Base-by-base conservation (phyloP, 306 rosid species). In the Prunus salicina region DNA sequence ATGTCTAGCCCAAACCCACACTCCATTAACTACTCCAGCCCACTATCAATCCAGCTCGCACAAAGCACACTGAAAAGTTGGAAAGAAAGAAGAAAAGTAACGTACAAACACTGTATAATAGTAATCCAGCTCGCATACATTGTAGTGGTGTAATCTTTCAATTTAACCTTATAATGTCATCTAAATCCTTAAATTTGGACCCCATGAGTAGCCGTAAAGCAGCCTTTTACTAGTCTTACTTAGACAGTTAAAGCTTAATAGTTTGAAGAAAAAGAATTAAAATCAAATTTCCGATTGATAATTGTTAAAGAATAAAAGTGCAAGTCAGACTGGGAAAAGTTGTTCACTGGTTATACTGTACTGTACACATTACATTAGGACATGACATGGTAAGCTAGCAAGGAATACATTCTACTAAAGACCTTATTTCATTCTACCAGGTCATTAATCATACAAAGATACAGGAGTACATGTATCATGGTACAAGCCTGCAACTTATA, bases 381-480 rank as follows among this genome's bases (percentile, higher is more conserved):
- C 58, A 55, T 5, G 30, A 28, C 2, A 53, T 55, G 50, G 12
- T 12, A 22, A 71, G 56, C 62, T 19, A 71, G 49, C 16, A 55
- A 60, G 27, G 76, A 41, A 73, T 14, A 61, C 24, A 3, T 32
- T 20, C 27, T 32, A 20, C 53, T 46, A 69, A 38, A 69, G 45
- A 56, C 60, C 81, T 43, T 12, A 69, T 69, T 45, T 70, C 62
- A 34, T 70, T 58, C 72, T 73, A 78, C 57, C 24, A 13, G 69
- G 60, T 38, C 83, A 25, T 14, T 51, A 30, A 30, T 12, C 24
- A 32, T 12, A 60, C 43, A n/a, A 46, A 72, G 64, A 61, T 28
- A 57, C 46, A 49, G 25, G 38, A 28, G 27, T 52, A 47, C 51
- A 38, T 14, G 38, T 47, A 72, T 38, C 50, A 64, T 32, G 51